These are phyloP conservation scores for Aureoboletus auriporus DNA, from an alignment of 768 basidiomycete species.

Conservation along the genomic window DNA sequence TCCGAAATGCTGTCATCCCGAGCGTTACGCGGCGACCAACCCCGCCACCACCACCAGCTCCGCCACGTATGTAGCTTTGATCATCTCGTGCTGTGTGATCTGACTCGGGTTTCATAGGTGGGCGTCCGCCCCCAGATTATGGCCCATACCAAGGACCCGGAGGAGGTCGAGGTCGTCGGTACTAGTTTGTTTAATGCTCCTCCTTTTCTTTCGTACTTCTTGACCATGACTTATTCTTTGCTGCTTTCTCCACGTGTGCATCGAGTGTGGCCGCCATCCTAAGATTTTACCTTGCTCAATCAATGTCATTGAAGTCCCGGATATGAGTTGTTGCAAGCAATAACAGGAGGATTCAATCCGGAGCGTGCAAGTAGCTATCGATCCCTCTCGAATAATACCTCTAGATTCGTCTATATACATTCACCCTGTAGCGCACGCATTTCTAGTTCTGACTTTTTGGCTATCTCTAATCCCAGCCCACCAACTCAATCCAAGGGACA, in stretches of 20 bases:
- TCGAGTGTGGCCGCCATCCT: not conserved
- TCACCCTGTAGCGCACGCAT: not conserved
- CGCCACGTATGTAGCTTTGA: constrained; percentile 32
- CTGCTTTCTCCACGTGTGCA: constrained; percentile 3
- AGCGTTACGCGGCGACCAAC: constrained; percentile 46
- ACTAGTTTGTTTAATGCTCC: constrained; percentile 18
- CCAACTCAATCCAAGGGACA: constrained; percentile 34
- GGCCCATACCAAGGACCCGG: constrained; percentile 81
- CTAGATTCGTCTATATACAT: not conserved
- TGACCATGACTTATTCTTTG: constrained; percentile 15
- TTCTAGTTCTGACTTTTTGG: constrained; percentile 5
- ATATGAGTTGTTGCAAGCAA: not conserved
- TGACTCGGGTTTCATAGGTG: constrained; percentile 35
- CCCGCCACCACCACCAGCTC: constrained; percentile 56
- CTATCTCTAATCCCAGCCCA: constrained; percentile 36
- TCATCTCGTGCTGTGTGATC: not conserved
- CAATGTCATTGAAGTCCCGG: not conserved
- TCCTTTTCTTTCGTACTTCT: constrained; percentile 1
- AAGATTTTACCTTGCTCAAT: not conserved
- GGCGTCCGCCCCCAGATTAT: constrained; percentile 81
- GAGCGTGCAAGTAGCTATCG: too few species aligned
- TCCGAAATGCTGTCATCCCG: constrained; percentile 79
- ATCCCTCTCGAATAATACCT: not conserved
- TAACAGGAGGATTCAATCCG: not conserved
- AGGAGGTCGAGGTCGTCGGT: constrained; percentile 41